Conservation (phyloP, 352 stramenopile species). For the Pseudoperonospora humuli region DNA sequence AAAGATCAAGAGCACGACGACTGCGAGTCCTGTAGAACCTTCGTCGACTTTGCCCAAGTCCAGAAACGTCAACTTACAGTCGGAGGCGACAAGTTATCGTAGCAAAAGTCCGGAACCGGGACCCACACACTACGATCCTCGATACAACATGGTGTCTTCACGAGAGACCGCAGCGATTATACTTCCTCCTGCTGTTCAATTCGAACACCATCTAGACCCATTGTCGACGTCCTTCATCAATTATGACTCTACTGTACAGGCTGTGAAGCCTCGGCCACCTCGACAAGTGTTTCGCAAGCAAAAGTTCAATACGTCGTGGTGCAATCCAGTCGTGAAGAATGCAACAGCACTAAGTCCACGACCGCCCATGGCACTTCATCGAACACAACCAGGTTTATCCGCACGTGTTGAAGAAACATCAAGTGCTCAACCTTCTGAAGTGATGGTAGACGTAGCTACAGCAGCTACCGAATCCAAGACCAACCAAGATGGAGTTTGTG, state of each 20-base stretch:
- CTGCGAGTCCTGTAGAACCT: neutral
- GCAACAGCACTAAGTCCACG: slow-evolving; percentile 3
- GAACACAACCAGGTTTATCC: slow-evolving; percentile 3
- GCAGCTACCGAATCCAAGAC: neutral
- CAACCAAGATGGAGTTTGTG: neutral
- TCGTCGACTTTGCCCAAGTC: slow-evolving; percentile 1
- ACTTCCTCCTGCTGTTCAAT: slow-evolving; percentile 28
- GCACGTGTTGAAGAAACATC: neutral
- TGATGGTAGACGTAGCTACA: neutral
- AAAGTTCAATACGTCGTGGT: slow-evolving; percentile 65
- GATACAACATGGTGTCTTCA: slow-evolving; percentile 37
- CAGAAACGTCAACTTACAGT: slow-evolving; percentile 8
- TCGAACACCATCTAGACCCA: slow-evolving; percentile 22
- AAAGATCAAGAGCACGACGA: slow-evolving; percentile 22
- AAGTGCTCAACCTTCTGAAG: neutral
- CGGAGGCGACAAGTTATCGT: slow-evolving; percentile 15
- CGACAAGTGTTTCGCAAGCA: slow-evolving; percentile 47
- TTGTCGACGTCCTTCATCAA: slow-evolving; percentile 64
- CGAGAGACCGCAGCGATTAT: slow-evolving; percentile 38
- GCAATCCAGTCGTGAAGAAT: slow-evolving; percentile 42
- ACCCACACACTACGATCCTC: slow-evolving; percentile 57
- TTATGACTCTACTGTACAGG: slow-evolving; percentile 53
- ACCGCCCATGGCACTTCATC: neutral
- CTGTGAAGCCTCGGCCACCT: slow-evolving; percentile 38
- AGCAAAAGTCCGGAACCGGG: slow-evolving; percentile 51